Base-by-base conservation (phyloP, 1,139 yeast species). In the Geotrichum histeridarum region DNA sequence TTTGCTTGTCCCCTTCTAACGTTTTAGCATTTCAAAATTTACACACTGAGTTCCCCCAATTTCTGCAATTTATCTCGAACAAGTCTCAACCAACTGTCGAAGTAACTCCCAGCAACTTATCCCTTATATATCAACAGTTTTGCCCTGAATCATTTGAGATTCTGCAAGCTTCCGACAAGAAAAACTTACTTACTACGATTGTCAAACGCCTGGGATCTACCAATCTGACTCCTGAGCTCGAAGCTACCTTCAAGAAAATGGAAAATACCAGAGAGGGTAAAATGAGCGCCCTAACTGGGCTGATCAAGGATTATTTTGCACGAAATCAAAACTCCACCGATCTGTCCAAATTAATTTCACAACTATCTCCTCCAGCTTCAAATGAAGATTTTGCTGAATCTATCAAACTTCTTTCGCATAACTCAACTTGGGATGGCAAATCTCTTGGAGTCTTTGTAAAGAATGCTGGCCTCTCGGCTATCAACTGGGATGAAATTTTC, bases 341-440 rank as follows among this genome's bases (percentile, higher is more conserved):
- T 30, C 41, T 47, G 17, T 42, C 57, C 8, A 11, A 38, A 22
- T 39, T 33, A 17, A 52, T 55, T 36, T 30, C 50, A 4, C 42
- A 52, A 12, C 51, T 55, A 15, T 45, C 45, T 3, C 32, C 52
- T 14, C 45, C 49, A 7, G 33, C 47, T 15, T 27, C 54, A 12
- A 49, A 46, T 17, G 44, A 32, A 9, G 57, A 56, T 44, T 33
- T 56, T 27, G 57, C 57, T 35, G 58, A 53, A 18, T 39, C 47
- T 31, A 22, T 56, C 11, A 42, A 49, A n/a, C 22, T 53, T 8
- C 54, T 56, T 11, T 52, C 57, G 14, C 50, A 54, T 31, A 41
- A 44, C n/a, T 42, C 44, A 12, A n/a, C 39, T n/a, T 54, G 55
- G 54, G 58, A 56, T 42, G 54, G 53, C n/a, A 38, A 38, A 11